Evolutionary conservation across 108 stramenopile genomes (phyloP).

Genomic region (Skeletonema marinoi): DNA sequence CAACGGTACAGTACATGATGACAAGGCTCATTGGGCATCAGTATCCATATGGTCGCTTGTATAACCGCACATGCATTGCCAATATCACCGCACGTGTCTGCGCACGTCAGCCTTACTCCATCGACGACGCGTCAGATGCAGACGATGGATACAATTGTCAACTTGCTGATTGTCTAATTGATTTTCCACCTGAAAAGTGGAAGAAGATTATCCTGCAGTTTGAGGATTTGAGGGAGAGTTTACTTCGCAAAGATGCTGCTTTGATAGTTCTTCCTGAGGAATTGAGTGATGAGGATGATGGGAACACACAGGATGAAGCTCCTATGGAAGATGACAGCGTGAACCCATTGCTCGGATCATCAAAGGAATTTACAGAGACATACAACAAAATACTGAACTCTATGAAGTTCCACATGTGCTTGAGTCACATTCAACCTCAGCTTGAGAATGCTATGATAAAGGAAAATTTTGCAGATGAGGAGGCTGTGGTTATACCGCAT

Average conservation of each 20-base stretch:
- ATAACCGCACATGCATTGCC: conserved; percentile 35
- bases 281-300: conserved; percentile 3
- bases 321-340: conserved; percentile 31
- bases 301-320: conserved; percentile 9
- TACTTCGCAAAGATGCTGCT: conserved; percentile 42
- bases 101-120: conserved; percentile 34
- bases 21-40: conserved; percentile 35
- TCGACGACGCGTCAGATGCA: conserved; percentile 2
- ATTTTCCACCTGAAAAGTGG: conserved; percentile 32
- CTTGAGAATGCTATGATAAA: conserved; percentile 22
- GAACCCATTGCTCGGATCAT: conserved; percentile 22
- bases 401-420: conserved; percentile 43
- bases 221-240: conserved; percentile 7
- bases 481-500: conserved; percentile 25
- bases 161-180: conserved; percentile 21
- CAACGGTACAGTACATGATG: conserved; percentile 35
- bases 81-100: conserved; percentile 32
- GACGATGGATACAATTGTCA: neutral
- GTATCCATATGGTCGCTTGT: conserved; percentile 42
- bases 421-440: conserved; percentile 45
- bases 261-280: conserved; percentile 26
- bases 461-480: neutral
- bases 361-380: conserved; percentile 13
- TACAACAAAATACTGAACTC: conserved; percentile 19
- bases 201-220: conserved; percentile 30